Evolutionary conservation across 345 rosid species (phyloP), one percentile per base, ranked within the genome.

Genomic region (Citrus medica): DNA sequence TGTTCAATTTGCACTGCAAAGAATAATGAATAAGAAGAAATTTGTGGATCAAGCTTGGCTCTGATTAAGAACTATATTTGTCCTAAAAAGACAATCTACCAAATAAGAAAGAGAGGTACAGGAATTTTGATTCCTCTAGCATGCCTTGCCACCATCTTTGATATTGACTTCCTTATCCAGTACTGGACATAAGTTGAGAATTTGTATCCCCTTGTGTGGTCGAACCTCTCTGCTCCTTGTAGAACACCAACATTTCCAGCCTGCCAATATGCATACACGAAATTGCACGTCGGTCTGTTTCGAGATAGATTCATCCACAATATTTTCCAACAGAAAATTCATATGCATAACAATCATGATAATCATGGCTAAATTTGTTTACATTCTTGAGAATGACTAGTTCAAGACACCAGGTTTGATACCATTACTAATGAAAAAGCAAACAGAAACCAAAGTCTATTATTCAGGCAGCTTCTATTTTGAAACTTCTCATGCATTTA

Each of bases 141-240:
- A 85, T 87, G 85, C 61, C 61, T 89, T 46, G 89, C 70, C 56
- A 91, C 95, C 85, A 84, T 84, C 85, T 75, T 84, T 67, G 86
- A 88, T 88, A 92, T 87, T 6, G 93, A 89, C 78, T 91, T 92
- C 74, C 91, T 86, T 78, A 94, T 90, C 98, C 98, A 94, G 80
- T 86, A 91, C 69, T 90, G 97, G 46, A 91, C 93, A 85, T 94
- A 94, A 30, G 98, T 94, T 4, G 97, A 92, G 83, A 94, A 92
- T 87, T 79, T 91, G 85, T 83, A 89, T 77, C 98, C 98, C 82
- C 92, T 92, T 30, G 92, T 83, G 82, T 81, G 92, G 87, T 94
- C 96, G 74, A 94, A 94, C 83, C 92, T 88, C 75, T 89, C 92
- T 63, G 97, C 95, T 51, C 97, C 98, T 85, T 84, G 92, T 73